Evolutionary conservation across 495 filamentous ascomycete genomes (phyloP), one percentile per base, ranked within the genome.

Genomic region (Talaromyces stipitatus): DNA sequence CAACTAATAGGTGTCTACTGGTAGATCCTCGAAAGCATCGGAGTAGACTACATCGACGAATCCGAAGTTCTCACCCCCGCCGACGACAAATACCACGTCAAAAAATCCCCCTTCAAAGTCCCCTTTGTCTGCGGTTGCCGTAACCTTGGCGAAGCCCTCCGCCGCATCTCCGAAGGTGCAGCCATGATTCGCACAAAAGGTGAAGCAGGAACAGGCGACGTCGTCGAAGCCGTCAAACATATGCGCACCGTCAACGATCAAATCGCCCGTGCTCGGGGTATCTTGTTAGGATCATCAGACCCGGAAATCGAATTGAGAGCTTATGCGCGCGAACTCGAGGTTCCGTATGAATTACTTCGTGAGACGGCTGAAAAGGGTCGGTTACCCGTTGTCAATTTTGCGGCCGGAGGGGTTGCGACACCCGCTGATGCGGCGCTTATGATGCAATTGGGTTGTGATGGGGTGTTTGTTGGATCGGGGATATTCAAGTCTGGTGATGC

Each of bases 131-230:
- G 94, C 70, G 94, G 94, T 32, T 98, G 94, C 79, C 83, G 94
- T 51, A 94, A 96, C 78, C 77, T 98, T 12, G 92, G 91, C 48
- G 94, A 98, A 76, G 94, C 95, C 33, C 82, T 98, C 59, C 80
- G 94, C 45, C 83, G 94, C 45, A 95, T 98, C 68, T 82, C 81
- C 58, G 94, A 98, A 73, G 94, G 94, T 53, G 94, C 94, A 12
- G 92, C 94, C 30, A 97, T 98, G 94, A 97, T 98, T 74, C 85
- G 94, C 60, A 98, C 94, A 57, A 98, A 98, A 79, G 94, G 94
- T 38, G 94, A 98, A 72, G 94, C 94, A 32, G 94, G 94, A 48
- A 98, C 94, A n/a, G 94, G 94, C 41, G 94, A 98, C 69, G 88
- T 98, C 26, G 89, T 98, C 58, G 94, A 97, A 77, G 95, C 94